Evolutionary conservation across 2,329 filamentous ascomycete genomes (phyloP).

Genomic region (Diaporthe caulivora): DNA sequence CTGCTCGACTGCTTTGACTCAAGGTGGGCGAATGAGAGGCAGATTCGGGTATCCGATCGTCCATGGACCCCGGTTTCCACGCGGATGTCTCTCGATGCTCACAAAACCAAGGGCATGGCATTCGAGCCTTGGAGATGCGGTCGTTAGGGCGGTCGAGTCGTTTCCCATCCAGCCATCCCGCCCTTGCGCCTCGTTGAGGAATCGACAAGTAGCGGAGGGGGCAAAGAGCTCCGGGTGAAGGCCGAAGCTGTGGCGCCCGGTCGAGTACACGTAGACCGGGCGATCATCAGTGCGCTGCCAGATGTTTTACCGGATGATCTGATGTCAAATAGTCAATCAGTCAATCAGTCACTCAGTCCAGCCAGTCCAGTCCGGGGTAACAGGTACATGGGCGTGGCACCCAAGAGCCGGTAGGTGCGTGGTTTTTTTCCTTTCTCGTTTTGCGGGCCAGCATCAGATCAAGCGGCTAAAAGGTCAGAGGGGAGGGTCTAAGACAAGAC

Average conservation of each 20-base stretch:
- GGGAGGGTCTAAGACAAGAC: background rate
- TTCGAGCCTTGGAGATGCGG: slow-evolving; percentile 15
- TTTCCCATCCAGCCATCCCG: background rate
- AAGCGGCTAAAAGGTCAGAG: background rate
- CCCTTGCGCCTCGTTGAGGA: background rate
- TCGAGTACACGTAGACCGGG: background rate
- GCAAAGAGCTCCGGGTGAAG: background rate
- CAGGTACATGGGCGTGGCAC: background rate
- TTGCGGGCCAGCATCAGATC: background rate
- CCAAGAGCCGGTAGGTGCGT: slow-evolving; percentile 18
- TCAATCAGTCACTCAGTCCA: too few relatives aligned
- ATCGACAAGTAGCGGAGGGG: background rate
- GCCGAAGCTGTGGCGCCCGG: slow-evolving; percentile 8
- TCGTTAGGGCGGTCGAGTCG: background rate
- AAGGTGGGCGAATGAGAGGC: slow-evolving; percentile 18
- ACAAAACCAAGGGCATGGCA: slow-evolving; percentile 1
- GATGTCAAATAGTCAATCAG: slow-evolving; percentile 6
- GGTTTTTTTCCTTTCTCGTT: background rate
- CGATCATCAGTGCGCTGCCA: slow-evolving; percentile 22
- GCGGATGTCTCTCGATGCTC: slow-evolving; percentile 18
- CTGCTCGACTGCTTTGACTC: slow-evolving; percentile 9
- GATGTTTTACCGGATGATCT: slow-evolving; percentile 26
- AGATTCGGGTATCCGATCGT: background rate
- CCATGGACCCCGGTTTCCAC: slow-evolving; percentile 4
- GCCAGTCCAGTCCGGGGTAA: slow-evolving; percentile 10